Evolutionary conservation across 2,329 filamentous ascomycete genomes (phyloP).

Genomic region (Curvularia lunata): DNA sequence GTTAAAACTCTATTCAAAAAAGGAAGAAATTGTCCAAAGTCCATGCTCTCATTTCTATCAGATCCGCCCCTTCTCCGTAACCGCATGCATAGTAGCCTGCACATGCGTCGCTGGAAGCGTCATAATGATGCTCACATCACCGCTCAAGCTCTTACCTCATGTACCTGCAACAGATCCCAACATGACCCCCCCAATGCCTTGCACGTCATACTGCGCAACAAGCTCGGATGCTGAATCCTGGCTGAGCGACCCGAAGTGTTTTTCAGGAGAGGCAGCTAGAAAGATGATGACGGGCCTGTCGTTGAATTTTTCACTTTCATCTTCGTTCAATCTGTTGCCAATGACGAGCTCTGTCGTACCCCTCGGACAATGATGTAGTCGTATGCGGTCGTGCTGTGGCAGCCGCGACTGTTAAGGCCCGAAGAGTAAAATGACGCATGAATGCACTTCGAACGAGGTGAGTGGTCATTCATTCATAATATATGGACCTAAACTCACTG

Average conservation of each 20-base stretch:
- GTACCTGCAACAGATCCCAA: constrained; percentile 24
- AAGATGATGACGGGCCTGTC: not conserved
- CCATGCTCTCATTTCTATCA: constrained; percentile 2
- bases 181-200: constrained; percentile 22
- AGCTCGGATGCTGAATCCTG: constrained; percentile 25
- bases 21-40: not conserved
- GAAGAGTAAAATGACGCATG: constrained; percentile 2
- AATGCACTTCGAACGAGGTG: not conserved
- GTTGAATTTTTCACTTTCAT: constrained; percentile 10
- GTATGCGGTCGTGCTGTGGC: constrained; percentile 13
- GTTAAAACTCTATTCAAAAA: not conserved
- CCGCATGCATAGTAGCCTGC: constrained; percentile 22
- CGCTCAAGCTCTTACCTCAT: constrained; percentile 28
- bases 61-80: constrained; percentile 12
- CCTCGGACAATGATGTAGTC: constrained; percentile 38
- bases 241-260: constrained; percentile 5
- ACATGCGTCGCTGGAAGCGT: constrained; percentile 29
- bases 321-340: constrained; percentile 7
- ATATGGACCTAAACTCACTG: no score
- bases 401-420: not conserved
- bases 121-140: constrained; percentile 34
- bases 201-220: constrained; percentile 30
- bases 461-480: not conserved
- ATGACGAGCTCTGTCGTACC: constrained; percentile 29
- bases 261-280: not conserved